A percentile compares a stretch with the other conserved stretches of the same genome.
phyloP scores from a whole-genome alignment of 2,329 filamentous ascomycete genomes.

The Claviceps digitariae region DNA sequence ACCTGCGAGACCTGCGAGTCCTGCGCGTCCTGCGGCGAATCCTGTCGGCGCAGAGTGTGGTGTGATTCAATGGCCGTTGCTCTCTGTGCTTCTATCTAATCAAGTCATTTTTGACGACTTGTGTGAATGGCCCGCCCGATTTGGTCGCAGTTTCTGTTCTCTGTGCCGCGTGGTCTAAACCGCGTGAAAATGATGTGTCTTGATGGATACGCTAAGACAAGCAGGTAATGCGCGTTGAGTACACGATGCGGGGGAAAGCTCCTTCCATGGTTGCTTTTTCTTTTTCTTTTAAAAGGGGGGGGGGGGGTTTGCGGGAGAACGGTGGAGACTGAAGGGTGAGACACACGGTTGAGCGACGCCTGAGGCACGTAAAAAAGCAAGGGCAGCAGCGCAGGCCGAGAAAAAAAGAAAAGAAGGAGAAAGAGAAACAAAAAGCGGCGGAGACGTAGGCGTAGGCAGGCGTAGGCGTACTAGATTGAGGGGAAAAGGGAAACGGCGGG shows the following conservation, averaged over 20 bases:
- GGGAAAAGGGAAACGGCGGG: background rate
- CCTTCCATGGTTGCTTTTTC: background rate
- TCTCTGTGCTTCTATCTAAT: background rate
- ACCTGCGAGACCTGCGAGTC: background rate
- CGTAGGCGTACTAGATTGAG: background rate
- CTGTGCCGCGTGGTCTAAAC: background rate
- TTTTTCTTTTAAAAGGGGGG: no score
- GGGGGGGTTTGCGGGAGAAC: background rate
- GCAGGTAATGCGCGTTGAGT: conserved; percentile 1
- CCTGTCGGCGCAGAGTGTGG: background rate
- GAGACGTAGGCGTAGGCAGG: no score
- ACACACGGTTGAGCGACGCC: background rate
- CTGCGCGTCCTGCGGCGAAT: background rate
- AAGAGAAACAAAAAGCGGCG: background rate
- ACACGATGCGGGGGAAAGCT: conserved; percentile 4
- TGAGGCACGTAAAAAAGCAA: no score
- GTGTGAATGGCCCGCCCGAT: background rate
- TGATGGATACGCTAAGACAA: conserved; percentile 1
- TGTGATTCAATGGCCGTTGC: background rate
- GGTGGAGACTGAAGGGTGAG: background rate
- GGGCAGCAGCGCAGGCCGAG: no score
- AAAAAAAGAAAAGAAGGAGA: background rate
- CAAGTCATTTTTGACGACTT: background rate
- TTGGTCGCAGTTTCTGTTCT: background rate
- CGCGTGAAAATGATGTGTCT: background rate